A percentile compares a stretch with the other conserved stretches of the same genome.
Conservation (phyloP, 345 rosid species). For the Atalantia buxifolia region DNA sequence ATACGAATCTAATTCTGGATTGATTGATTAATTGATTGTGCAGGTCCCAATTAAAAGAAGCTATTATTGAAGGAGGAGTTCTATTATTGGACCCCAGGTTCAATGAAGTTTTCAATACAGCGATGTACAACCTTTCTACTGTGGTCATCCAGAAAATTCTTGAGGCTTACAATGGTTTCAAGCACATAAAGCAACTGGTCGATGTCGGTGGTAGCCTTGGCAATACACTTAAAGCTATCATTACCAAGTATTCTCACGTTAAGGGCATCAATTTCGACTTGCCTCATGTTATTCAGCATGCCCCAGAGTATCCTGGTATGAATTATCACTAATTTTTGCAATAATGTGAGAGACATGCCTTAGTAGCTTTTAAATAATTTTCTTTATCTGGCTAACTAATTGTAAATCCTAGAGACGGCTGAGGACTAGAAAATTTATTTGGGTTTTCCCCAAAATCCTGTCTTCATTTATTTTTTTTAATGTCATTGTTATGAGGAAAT, state of each 20-base stretch:
- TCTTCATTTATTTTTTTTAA: too few species aligned
- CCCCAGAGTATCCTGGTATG: constrained; percentile 10
- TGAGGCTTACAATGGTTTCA: constrained; percentile 27
- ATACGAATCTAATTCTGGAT: too few species aligned
- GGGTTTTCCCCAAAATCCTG: too few species aligned
- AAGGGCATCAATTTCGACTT: too few species aligned
- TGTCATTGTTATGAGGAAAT: too few species aligned
- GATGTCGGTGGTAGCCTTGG: constrained; percentile 58
- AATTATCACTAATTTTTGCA: too few species aligned
- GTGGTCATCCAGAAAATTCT: constrained; percentile 32
- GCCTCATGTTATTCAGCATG: constrained; percentile 48
- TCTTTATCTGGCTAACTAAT: too few species aligned
- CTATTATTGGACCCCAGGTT: constrained; percentile 36
- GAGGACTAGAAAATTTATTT: too few species aligned
- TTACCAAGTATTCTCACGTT: constrained; percentile 36
- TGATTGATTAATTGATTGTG: too few species aligned
- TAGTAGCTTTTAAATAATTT: too few species aligned
- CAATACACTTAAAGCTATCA: constrained; percentile 28
- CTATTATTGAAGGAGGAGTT: constrained; percentile 40
- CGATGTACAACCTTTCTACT: constrained; percentile 36
- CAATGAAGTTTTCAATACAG: constrained; percentile 40
- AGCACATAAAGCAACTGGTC: constrained; percentile 29
- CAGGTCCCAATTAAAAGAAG: constrained; percentile 26
- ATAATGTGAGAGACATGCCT: too few species aligned
- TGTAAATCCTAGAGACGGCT: too few species aligned